Evolutionary conservation across 805 yeast species (phyloP), one percentile per base, ranked within the genome.

Genomic region (Sungouiella blattae): DNA sequence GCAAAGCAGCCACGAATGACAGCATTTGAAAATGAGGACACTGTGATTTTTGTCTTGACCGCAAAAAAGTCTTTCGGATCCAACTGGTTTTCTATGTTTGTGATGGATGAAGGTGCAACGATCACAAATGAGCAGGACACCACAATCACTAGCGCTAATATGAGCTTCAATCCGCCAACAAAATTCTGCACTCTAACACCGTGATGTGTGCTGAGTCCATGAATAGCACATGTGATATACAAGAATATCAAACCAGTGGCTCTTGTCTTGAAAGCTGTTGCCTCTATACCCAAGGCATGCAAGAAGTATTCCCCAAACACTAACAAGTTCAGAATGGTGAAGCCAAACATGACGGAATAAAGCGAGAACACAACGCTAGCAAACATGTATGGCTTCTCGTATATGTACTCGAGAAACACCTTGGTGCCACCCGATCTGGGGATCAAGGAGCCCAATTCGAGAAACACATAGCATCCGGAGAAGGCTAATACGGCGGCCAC

Each of bases 371-470:
- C 61, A 12, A 75, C 79, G 30, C 77, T 69, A 28, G 73, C 66
- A 50, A 80, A 52, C 62, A 77, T 62, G 33, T 60, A 64, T 0
- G 93, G 94, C 40, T 59, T 73, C 32, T 71, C 69, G 52, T 78
- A 84, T 14, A 82, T 75, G 42, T 72, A 76, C 50, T 83, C 91
- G 37, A 84, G 55, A 43, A 84, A 84, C 14, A 78, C 80, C 50
- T 84, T 84, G 26, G 80, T 73, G 0, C 91, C 94, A 3, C 94
- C 93, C 40, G 81, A 78, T 46, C 83, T 63, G 0, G 91, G 88
- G 7, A 83, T 64, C 50, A 81, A 67, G 6, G 83, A 73, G 0
- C 91, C 93, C 37, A 83, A 57, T 50, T 84, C 91, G 35, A 84
- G 56, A 52, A 73, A 84, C 28, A 83, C 72, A 49, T 69, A 78